Percentiles rank a stretch among this genome's conserved stretches.
Evolutionary conservation across 306 rosid species (phyloP).

Genomic region (Quercus mongolica): DNA sequence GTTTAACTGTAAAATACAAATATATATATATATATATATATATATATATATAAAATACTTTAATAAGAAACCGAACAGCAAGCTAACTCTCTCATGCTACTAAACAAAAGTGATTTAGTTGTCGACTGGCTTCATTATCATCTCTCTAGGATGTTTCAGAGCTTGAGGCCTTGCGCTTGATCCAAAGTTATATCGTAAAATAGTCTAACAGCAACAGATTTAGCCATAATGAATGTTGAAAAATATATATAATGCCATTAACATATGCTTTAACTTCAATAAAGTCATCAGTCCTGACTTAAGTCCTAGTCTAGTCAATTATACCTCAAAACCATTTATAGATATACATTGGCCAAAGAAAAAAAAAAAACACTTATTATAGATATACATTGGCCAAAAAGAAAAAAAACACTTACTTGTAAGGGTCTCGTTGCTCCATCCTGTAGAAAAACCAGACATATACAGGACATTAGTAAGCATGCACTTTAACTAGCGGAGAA

Average conservation of each 20-base stretch:
- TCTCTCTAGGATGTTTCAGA: neutral
- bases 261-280: too few relatives aligned
- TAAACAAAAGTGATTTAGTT: neutral
- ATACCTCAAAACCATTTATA: neutral
- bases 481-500: neutral
- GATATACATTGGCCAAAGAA: neutral
- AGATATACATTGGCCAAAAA: neutral
- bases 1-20: neutral
- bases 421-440: conserved; percentile 37
- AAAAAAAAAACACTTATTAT: neutral
- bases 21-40: neutral
- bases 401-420: conserved; percentile 32
- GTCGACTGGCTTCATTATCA: neutral
- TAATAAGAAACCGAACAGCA: neutral
- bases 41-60: neutral
- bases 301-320: too few relatives aligned
- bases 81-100: neutral
- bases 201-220: neutral
- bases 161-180: neutral
- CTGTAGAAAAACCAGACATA: conserved; percentile 35
- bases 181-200: neutral
- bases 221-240: neutral
- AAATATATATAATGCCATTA: too few relatives aligned
- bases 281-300: too few relatives aligned
- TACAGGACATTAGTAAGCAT: neutral